These are phyloP conservation scores for Cytospora paraplurivora DNA, from an alignment of 2,329 filamentous ascomycete species.

Conservation along the genomic window DNA sequence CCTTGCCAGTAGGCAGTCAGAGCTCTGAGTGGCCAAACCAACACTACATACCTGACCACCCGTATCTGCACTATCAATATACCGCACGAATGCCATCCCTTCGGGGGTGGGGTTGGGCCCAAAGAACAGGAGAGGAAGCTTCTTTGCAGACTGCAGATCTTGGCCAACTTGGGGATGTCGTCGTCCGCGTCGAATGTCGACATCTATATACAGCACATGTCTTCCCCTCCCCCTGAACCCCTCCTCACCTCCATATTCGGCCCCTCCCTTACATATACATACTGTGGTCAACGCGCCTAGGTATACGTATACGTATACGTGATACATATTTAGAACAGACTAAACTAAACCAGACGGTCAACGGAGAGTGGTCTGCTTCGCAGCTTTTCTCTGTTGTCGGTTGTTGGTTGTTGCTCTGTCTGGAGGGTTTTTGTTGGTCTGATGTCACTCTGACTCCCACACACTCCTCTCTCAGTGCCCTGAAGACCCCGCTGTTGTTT, in stretches of 20 bases:
- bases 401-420: neutral
- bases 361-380: neutral
- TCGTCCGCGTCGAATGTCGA: neutral
- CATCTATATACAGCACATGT: neutral
- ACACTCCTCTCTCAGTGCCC: no score
- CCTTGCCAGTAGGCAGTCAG: neutral
- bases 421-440: neutral
- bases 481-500: neutral
- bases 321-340: no score
- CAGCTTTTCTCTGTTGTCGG: neutral
- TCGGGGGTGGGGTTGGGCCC: neutral
- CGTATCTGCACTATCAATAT: neutral
- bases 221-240: no score
- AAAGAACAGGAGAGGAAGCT: neutral
- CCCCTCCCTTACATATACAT: no score
- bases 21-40: no score
- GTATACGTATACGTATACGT: no score
- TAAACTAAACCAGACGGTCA: neutral
- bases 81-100: neutral
- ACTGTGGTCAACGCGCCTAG: no score
- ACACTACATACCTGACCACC: neutral
- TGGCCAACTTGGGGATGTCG: neutral
- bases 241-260: no score
- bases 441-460: neutral
- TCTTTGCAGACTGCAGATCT: neutral